Evolutionary conservation across 192 early-diverging fungal genomes (phyloP), one percentile per base, ranked within the genome.

Genomic region (Podila verticillata): DNA sequence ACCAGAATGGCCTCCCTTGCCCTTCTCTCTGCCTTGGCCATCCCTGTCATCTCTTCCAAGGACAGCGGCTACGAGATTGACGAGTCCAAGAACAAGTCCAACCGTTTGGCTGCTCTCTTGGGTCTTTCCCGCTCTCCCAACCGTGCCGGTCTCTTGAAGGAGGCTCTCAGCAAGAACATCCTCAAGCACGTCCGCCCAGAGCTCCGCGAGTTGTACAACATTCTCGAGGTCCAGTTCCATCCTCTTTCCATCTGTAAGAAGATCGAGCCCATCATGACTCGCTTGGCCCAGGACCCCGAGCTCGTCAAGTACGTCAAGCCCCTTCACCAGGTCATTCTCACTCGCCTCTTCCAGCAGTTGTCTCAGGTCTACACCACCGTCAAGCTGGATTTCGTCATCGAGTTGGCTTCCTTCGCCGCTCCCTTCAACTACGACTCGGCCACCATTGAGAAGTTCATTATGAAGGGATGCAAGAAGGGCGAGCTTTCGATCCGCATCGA

Each of bases 351-450:
- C 79, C 97, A 99, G 86, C 97, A 96, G 87, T 86, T 99, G 34
- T 98, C 97, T 56, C 96, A 99, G 88, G 96, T 99, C 59, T 99
- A 99, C 90, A 95, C 96, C 57, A 93, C 94, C 70, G 92, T 99
- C 83, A 94, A 97, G 88, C 92, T 99, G 36, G 97, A 97, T 69
- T 93, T 94, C 87, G 91, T 99, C 51, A 88, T 97, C 39, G 84
- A 94, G 31, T 87, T 99, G 47, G 93, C 95, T 24, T 87, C 91
- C 31, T 97, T 99, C 91, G 92, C 95, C 20, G 89, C 87, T 30
- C 94, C 92, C 19, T 94, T 93, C 88, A 91, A 89, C 84, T 94
- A 94, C 82, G 92, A 92, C 63, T 89, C 95, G 13, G 89, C 93
- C 34, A 89, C 88, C 9, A 96, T 99, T 71, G 98, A 99, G 88